Conservation (phyloP, 2,329 filamentous ascomycete genomes). For the Beauveria australis region DNA sequence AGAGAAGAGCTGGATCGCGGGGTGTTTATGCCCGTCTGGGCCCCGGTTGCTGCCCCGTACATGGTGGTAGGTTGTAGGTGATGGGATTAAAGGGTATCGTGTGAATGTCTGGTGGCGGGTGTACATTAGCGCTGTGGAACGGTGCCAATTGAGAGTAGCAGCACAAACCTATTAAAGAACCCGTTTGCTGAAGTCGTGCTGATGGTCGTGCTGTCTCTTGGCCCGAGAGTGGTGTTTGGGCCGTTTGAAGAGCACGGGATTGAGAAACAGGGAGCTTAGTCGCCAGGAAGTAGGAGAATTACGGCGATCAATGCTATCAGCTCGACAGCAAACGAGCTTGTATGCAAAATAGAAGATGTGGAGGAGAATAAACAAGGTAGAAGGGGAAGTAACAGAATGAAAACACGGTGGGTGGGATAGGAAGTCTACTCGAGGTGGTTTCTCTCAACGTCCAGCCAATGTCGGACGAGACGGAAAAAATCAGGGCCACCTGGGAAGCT, state of each 20-base stretch:
- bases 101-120: conserved; percentile 20
- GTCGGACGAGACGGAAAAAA: conserved; percentile 10
- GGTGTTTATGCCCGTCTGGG: conserved; percentile 94
- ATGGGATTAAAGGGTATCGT: conserved; percentile 32
- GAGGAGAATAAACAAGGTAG: conserved; percentile 7
- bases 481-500: conserved; percentile 4
- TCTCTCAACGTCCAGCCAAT: conserved; percentile 9
- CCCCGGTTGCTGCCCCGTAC: conserved; percentile 77
- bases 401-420: conserved; percentile 8
- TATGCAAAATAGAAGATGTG: conserved; percentile 6
- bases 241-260: background rate
- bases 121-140: background rate
- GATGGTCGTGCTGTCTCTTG: background rate
- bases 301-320: conserved; percentile 5
- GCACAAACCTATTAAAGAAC: conserved; percentile 25
- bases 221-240: background rate
- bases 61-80: conserved; percentile 41
- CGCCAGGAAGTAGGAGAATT: background rate
- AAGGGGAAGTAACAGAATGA: conserved; percentile 5
- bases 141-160: background rate
- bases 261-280: conserved; percentile 8
- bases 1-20: conserved; percentile 89
- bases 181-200: conserved; percentile 14
- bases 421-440: background rate
- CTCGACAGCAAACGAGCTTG: conserved; percentile 12